A percentile compares a stretch with the other conserved stretches of the same genome.
phyloP scores from a whole-genome alignment of 2,329 filamentous ascomycete species.

The Westerdykella sp. region DNA sequence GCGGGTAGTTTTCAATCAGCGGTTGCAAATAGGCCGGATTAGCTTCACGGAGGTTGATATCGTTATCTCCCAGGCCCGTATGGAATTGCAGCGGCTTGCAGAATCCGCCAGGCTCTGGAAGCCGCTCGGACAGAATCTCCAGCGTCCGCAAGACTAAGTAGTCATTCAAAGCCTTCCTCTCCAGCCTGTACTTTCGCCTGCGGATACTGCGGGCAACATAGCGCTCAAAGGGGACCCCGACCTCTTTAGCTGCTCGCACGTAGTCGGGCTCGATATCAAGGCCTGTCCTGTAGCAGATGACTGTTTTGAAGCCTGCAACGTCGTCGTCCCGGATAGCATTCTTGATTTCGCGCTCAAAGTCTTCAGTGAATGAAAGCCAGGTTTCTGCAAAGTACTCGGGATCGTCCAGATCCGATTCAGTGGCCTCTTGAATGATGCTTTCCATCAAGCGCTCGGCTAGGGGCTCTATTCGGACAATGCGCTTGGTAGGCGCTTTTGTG shows the following conservation, averaged over 20 bases:
- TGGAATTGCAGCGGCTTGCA: slow-evolving; percentile 79
- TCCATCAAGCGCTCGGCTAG: slow-evolving; percentile 60
- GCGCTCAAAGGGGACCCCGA: slow-evolving; percentile 36
- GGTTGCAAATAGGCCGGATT: slow-evolving; percentile 71
- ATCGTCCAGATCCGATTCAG: slow-evolving; percentile 29
- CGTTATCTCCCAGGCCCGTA: slow-evolving; percentile 74
- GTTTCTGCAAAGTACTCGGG: slow-evolving; percentile 31
- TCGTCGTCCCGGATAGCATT: slow-evolving; percentile 56
- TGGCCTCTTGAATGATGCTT: slow-evolving; percentile 39
- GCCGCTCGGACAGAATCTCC: slow-evolving; percentile 46
- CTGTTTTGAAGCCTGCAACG: slow-evolving; percentile 75
- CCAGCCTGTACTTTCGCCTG: slow-evolving; percentile 47
- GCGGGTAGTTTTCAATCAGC: slow-evolving; percentile 63
- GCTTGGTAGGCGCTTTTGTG: slow-evolving; percentile 57
- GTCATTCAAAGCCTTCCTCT: slow-evolving; percentile 62
- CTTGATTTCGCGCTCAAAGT: slow-evolving; percentile 50
- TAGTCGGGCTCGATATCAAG: slow-evolving; percentile 49
- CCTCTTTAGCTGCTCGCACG: slow-evolving; percentile 30
- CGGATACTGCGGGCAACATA: slow-evolving; percentile 37
- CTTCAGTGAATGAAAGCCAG: slow-evolving; percentile 43
- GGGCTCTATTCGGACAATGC: slow-evolving; percentile 72
- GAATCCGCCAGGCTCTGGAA: slow-evolving; percentile 25
- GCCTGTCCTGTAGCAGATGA: slow-evolving; percentile 75
- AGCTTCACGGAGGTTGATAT: slow-evolving; percentile 62
- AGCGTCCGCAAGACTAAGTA: slow-evolving; percentile 61